Base-by-base conservation (phyloP, 305 asterid species). In the Withania somnifera region DNA sequence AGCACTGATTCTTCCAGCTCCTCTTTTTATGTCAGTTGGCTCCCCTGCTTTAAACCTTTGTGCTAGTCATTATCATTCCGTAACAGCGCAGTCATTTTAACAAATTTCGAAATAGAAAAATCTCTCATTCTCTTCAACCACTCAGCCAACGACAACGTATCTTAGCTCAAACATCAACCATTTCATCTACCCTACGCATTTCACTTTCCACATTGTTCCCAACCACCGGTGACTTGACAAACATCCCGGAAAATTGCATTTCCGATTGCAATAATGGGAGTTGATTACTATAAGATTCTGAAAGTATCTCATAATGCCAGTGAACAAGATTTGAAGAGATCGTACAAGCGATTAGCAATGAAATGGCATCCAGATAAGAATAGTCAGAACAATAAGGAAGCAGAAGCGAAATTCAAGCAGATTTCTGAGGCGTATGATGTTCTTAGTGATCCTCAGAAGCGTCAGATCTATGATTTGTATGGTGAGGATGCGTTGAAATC, bases 361-460 rank as follows among this genome's bases (percentile, higher is more conserved):
- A 94, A 92, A 63, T 94, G 96, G 97, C 99, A 95, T 83, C 99
- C 99, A 42, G 99, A 95, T 66, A 95, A 94, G 93, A 93, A 95
- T 83, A 89, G 88, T 20, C 91, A 88, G 61, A 91, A 92, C 90
- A 89, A 91, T 5, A 82, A 88, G 79, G 93, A 88, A 79, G 96
- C 98, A 1, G 99, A 95, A 93, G 98, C 96, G 5, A 95, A 92
- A 77, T 94, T 95, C 88, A 95, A 95, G 95, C 91, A 91, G 90
- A 95, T 95, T 19, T 91, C 96, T 9, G 98, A 94, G 88, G 99
- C 99, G 1, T 95, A 95, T 61, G 98, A 95, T 57, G 99, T 93
- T 85, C 68, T 95, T 38, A 93, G 97, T 81, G 94, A 94, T 81
- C 87, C 88, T 2, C 89, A 90, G 86, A 95, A 92, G 91, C 89